A percentile compares a stretch with the other conserved stretches of the same genome.
phyloP scores from a whole-genome alignment of 345 rosid genomes.

The Trapa incisa region DNA sequence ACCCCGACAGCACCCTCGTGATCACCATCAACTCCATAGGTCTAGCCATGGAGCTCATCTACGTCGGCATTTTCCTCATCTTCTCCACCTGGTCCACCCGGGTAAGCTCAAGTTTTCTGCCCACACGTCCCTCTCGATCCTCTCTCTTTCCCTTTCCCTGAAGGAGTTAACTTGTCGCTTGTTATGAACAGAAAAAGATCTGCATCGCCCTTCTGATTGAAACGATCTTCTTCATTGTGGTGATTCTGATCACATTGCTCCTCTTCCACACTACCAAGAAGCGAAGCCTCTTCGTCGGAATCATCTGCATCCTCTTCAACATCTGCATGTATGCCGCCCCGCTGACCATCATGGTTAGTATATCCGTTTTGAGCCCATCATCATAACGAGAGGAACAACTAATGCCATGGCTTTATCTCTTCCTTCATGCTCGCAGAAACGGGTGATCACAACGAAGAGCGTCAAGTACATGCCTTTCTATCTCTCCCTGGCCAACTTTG shows the following conservation, averaged over 20 bases:
- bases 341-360: conserved; percentile 51
- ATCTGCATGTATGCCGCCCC: conserved; percentile 58
- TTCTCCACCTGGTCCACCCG: conserved; percentile 23
- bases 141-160: no score
- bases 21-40: conserved; percentile 54
- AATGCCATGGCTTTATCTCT: not conserved
- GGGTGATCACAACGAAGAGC: conserved; percentile 62
- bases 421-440: conserved; percentile 16
- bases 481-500: conserved; percentile 38
- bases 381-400: not conserved
- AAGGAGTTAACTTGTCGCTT: no score
- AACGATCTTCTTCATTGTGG: conserved; percentile 25
- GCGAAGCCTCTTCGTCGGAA: conserved; percentile 45
- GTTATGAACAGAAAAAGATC: conserved; percentile 23
- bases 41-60: conserved; percentile 39
- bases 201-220: conserved; percentile 22
- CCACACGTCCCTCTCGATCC: no score
- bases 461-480: conserved; percentile 80
- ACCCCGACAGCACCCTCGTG: conserved; percentile 44
- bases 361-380: not conserved
- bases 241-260: conserved; percentile 26
- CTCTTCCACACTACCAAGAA: conserved; percentile 22
- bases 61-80: conserved; percentile 36
- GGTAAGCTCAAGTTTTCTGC: conserved; percentile 13
- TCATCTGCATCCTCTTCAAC: conserved; percentile 23